Percentiles rank a stretch among this genome's conserved stretches.
Evolutionary conservation across 2,329 filamentous ascomycete species (phyloP).

Genomic region (Pezicula carpinea): DNA sequence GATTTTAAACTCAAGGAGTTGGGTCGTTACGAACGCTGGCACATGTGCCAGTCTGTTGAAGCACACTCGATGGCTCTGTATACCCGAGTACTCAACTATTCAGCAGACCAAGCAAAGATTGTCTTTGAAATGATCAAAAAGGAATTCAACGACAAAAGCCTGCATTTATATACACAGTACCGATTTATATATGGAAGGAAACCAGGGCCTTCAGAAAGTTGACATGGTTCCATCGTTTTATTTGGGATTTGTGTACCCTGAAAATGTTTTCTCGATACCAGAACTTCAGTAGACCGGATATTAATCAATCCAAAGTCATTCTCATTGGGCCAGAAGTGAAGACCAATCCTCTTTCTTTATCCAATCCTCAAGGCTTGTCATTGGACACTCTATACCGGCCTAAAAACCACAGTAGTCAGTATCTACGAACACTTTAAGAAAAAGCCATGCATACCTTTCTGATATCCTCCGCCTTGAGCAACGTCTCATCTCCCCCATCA

Average conservation of each 20-base stretch:
- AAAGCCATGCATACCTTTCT: too few species aligned
- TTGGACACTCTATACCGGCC: constrained; percentile 6
- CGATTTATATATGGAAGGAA: constrained; percentile 22
- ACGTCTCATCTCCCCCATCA: constrained; percentile 27
- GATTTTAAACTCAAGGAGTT: constrained; percentile 34
- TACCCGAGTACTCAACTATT: constrained; percentile 10
- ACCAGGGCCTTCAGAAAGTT: constrained; percentile 3
- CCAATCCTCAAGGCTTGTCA: constrained; percentile 12
- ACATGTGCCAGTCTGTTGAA: constrained; percentile 11
- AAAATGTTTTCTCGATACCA: too few species aligned
- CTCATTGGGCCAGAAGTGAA: constrained; percentile 4
- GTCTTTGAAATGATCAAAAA: constrained; percentile 8
- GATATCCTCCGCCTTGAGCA: constrained; percentile 10
- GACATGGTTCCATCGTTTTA: not conserved
- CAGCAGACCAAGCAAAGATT: constrained; percentile 8
- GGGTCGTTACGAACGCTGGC: constrained; percentile 20
- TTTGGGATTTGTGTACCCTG: not conserved
- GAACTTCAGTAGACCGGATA: too few species aligned
- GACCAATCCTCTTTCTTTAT: constrained; percentile 13
- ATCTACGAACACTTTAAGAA: too few species aligned
- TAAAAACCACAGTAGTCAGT: not conserved
- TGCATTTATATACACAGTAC: constrained; percentile 11
- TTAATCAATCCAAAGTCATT: not conserved
- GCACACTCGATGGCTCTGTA: constrained; percentile 11
- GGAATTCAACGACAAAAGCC: constrained; percentile 9